Evolutionary conservation across 805 yeast genomes (phyloP), one percentile per base, ranked within the genome.

Genomic region (Yarrowia sp.): DNA sequence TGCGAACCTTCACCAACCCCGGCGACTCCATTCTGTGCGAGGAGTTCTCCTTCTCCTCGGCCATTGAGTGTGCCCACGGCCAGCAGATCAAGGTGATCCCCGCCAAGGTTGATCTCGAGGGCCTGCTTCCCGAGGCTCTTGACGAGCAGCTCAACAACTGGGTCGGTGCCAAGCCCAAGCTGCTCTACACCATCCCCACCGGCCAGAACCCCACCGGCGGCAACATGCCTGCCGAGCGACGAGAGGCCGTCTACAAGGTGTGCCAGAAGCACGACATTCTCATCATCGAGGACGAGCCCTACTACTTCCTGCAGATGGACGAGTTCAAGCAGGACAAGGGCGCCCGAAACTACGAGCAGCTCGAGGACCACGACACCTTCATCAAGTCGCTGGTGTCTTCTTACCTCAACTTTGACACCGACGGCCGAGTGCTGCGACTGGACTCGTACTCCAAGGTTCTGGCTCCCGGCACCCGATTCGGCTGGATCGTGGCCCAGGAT

Each of bases 181-280:
- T 94, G 69, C 82, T 94, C 73, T 95, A 95, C 85, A 87, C 95
- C 47, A 91, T 94, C 73, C 89, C 95, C 72, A 95, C 98, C 9
- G 99, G 99, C 70, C 98, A 95, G 82, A 94, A 94, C 84, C 99
- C 99, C 71, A 93, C 98, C 19, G 99, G 99, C 44, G 87, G 96
- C 3, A 90, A 92, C 30, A 81, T 95, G 74, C 81, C 89, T 42
- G 79, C 74, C 34, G 93, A 91, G 74, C 87, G 98, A 81, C 90
- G 97, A 80, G 77, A 79, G 70, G 85, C 83, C 68, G 84, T 95
- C 72, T 93, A 92, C 79, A 83, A 85, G 70, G 76, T 94, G 70
- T 94, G 96, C 42, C 87, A 86, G 76, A 88, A 91, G 80, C 90
- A 92, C 78, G 97, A 95, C 79, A 83, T 94, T 76, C 74, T 94